Conservation (phyloP, 257 asterid species). For the Dorcoceras hygrometricum region DNA sequence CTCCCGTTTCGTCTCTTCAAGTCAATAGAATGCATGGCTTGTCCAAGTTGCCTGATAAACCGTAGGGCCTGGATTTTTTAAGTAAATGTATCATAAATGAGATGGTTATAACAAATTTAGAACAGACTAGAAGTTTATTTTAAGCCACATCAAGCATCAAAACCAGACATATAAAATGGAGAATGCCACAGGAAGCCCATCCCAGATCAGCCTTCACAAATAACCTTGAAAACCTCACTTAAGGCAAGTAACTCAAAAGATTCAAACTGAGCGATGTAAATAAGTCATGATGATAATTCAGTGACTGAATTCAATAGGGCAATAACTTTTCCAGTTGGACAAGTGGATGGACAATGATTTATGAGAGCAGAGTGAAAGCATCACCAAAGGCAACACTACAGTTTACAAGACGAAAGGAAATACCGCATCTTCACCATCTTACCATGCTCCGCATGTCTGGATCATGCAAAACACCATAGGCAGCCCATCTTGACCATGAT, state of each 20-base stretch:
- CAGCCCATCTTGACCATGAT: slow-evolving; percentile 98
- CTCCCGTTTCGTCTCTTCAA: slow-evolving; percentile 33
- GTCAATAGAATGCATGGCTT: slow-evolving; percentile 66
- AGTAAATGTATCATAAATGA: slow-evolving; percentile 22
- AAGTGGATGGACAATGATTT: not conserved
- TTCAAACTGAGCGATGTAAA: not conserved
- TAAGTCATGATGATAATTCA: not conserved
- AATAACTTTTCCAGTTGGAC: not conserved
- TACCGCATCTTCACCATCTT: slow-evolving; percentile 14
- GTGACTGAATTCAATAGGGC: not conserved
- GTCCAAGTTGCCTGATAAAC: slow-evolving; percentile 75
- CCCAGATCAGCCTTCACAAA: slow-evolving; percentile 4
- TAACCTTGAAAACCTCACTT: not conserved
- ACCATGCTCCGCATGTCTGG: slow-evolving; percentile 69
- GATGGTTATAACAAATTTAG: not conserved
- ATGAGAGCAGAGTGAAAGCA: slow-evolving; percentile 1
- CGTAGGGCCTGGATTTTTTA: slow-evolving; percentile 61
- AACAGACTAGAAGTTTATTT: not conserved
- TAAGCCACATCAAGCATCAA: slow-evolving; percentile 15
- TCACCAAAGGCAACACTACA: not conserved
- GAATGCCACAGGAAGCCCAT: not conserved
- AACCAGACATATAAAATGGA: not conserved
- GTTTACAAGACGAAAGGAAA: not conserved
- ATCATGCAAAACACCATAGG: slow-evolving; percentile 83
- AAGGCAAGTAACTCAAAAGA: not conserved